phyloP scores from a whole-genome alignment of 768 basidiomycete genomes.

The Suillus subalutaceus region DNA sequence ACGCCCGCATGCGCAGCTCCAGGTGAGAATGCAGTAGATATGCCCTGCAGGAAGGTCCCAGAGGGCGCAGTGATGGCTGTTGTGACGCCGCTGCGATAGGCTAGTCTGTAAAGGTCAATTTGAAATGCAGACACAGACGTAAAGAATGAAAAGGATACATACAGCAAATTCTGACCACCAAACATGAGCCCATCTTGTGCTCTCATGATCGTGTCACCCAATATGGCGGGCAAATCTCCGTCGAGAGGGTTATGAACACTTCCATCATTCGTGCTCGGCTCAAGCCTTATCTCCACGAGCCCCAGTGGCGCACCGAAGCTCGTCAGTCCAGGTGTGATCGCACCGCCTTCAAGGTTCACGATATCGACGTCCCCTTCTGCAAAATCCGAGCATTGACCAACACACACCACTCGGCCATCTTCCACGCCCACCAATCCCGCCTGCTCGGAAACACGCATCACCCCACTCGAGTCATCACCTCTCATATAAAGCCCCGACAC shows the following conservation, averaged over 20 bases:
- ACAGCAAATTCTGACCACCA: conserved; percentile 72
- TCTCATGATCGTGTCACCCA: conserved; percentile 58
- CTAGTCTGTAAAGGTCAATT: conserved; percentile 44
- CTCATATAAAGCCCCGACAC: conserved; percentile 52
- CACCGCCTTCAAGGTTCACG: conserved; percentile 74
- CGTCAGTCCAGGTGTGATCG: conserved; percentile 67
- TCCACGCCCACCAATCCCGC: conserved; percentile 41
- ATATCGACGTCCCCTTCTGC: conserved; percentile 19
- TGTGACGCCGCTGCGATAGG: conserved; percentile 70
- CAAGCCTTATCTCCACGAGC: conserved; percentile 65
- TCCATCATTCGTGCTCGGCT: conserved; percentile 75
- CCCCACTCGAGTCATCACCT: conserved; percentile 29
- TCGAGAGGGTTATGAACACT: conserved; percentile 56
- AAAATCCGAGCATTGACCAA: conserved; percentile 37
- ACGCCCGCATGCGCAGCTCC: conserved; percentile 55
- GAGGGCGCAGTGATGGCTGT: conserved; percentile 55
- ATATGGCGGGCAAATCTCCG: conserved; percentile 44
- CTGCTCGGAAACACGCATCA: conserved; percentile 28
- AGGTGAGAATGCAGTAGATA: conserved; percentile 65
- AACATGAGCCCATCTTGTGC: conserved; percentile 80
- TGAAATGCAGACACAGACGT: not conserved
- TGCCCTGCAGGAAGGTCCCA: conserved; percentile 54
- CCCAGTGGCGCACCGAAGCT: conserved; percentile 76
- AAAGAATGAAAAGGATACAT: conserved; percentile 31
- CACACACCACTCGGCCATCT: conserved; percentile 57